A percentile compares a stretch with the other conserved stretches of the same genome.
These are phyloP conservation scores for Eucalyptus regnans DNA, from an alignment of 345 rosid genomes.

Conservation along the genomic window DNA sequence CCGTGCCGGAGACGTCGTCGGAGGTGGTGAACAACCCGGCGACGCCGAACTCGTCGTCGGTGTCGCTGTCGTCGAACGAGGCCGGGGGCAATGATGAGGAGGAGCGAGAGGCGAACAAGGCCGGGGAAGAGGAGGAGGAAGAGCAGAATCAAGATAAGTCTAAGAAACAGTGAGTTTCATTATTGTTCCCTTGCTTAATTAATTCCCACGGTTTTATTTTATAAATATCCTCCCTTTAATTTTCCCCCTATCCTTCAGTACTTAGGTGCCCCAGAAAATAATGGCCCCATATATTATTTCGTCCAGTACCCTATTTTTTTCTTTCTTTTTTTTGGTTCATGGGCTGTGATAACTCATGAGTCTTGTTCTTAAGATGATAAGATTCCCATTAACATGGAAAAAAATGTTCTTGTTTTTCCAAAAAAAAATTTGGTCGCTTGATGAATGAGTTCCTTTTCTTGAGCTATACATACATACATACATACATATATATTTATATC, in stretches of 20 bases:
- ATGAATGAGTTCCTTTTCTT: not conserved
- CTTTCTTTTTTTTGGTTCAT: not conserved
- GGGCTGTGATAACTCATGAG: not conserved
- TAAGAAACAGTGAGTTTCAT: conserved; percentile 62
- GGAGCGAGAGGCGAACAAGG: not conserved
- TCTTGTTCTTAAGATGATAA: not conserved
- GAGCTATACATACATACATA: not conserved
- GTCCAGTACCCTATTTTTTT: not conserved
- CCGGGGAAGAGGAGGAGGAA: conserved; percentile 26
- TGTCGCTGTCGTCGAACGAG: conserved; percentile 77
- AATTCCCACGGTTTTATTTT: not conserved
- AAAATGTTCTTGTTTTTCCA: not conserved
- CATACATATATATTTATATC: not conserved
- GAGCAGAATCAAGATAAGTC: conserved; percentile 51
- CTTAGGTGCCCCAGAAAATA: not conserved
- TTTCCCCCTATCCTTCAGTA: not conserved
- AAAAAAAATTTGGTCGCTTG: not conserved
- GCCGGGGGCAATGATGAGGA: conserved; percentile 19
- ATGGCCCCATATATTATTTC: not conserved
- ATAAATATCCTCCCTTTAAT: not conserved
- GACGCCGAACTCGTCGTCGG: conserved; percentile 79
- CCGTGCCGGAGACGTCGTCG: conserved; percentile 39
- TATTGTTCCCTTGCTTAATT: not conserved
- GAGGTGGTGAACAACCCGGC: conserved; percentile 72
- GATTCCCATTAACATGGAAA: not conserved